A percentile compares a stretch with the other conserved stretches of the same genome.
These are phyloP conservation scores for Teratosphaeriaceae sp. DNA, from an alignment of 2,329 filamentous ascomycete species.

Conservation along the genomic window DNA sequence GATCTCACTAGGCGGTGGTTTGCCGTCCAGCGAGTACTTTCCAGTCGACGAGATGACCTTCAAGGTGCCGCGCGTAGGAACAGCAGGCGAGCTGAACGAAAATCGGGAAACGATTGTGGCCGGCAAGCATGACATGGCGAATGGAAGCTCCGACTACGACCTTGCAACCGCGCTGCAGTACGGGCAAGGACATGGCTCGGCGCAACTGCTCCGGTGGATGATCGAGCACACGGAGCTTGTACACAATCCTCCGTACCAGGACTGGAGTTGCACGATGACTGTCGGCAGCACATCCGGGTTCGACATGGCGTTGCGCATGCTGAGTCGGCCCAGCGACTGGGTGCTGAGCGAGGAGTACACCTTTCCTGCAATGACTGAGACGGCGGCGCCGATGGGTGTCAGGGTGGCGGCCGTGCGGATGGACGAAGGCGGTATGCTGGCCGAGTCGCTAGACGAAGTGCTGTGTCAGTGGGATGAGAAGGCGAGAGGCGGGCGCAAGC, in stretches of 20 bases:
- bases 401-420: constrained; percentile 56
- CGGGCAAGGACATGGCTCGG: constrained; percentile 75
- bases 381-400: constrained; percentile 56
- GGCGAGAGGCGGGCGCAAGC: constrained; percentile 54
- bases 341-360: constrained; percentile 87
- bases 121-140: constrained; percentile 75
- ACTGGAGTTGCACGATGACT: constrained; percentile 81
- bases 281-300: constrained; percentile 81
- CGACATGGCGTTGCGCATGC: constrained; percentile 77
- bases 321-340: constrained; percentile 68
- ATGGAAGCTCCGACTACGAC: constrained; percentile 61
- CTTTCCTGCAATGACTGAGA: constrained; percentile 67
- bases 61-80: constrained; percentile 62
- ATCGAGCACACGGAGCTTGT: constrained; percentile 95
- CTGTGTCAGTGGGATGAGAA: constrained; percentile 59
- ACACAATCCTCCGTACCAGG: constrained; percentile 76
- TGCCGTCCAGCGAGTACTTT: constrained; percentile 86
- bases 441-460: constrained; percentile 55
- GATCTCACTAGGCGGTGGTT: constrained; percentile 86
- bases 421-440: constrained; percentile 59
- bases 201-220: constrained; percentile 82
- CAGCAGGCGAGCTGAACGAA: constrained; percentile 65
- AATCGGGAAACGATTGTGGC: constrained; percentile 59
- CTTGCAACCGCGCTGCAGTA: constrained; percentile 90
- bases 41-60: constrained; percentile 75